Conservation (phyloP, 805 yeast genomes). For the Blastobotrys peoriensis region DNA sequence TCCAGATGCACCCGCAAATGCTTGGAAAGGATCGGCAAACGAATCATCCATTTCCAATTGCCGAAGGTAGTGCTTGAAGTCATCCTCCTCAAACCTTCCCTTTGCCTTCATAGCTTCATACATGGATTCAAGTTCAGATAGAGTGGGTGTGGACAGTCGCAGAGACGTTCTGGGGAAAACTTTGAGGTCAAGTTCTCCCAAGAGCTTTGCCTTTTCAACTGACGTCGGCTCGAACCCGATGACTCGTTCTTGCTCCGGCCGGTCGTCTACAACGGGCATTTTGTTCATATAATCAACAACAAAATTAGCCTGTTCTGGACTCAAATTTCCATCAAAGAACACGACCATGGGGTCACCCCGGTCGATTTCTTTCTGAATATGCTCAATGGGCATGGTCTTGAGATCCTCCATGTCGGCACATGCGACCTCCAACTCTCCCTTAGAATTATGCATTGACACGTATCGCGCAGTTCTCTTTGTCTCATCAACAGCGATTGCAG, state of each 20-base stretch:
- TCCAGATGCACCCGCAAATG: constrained; percentile 30
- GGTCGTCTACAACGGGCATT: not conserved
- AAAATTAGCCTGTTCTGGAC: constrained; percentile 35
- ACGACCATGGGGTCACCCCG: constrained; percentile 43
- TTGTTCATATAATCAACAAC: constrained; percentile 24
- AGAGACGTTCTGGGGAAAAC: constrained; percentile 41
- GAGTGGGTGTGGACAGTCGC: constrained; percentile 62
- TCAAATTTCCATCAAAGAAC: constrained; percentile 65
- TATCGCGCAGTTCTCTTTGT: constrained; percentile 59
- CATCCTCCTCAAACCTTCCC: constrained; percentile 45
- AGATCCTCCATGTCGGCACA: constrained; percentile 80
- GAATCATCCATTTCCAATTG: constrained; percentile 25
- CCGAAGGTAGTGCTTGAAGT: constrained; percentile 43
- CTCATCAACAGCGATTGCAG: constrained; percentile 36
- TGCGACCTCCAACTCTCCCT: constrained; percentile 66
- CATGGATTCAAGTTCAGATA: constrained; percentile 52
- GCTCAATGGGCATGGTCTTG: constrained; percentile 42
- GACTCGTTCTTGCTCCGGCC: not conserved
- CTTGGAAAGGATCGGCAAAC: constrained; percentile 18
- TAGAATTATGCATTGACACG: constrained; percentile 54
- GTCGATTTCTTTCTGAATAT: constrained; percentile 38
- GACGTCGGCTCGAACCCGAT: constrained; percentile 75
- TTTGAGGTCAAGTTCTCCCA: constrained; percentile 32
- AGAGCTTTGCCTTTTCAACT: constrained; percentile 48
- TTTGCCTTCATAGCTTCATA: constrained; percentile 43